Conservation (phyloP, 768 basidiomycete genomes). For the Pleurotus giganteus region DNA sequence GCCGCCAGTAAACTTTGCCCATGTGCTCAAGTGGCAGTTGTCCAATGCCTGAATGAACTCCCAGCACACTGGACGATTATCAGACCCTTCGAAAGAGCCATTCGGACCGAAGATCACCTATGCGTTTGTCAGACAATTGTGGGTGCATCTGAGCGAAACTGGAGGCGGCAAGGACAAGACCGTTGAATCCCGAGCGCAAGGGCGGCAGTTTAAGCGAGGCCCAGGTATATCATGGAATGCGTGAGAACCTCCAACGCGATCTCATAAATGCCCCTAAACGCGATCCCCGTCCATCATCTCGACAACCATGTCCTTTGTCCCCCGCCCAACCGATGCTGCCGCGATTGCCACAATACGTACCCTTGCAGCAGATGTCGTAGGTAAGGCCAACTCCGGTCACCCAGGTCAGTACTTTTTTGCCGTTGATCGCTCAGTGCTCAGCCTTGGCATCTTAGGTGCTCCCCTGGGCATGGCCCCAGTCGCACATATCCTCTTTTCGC, state of each 20-base stretch:
- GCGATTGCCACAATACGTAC: constrained; percentile 74
- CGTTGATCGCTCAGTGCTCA: constrained; percentile 11
- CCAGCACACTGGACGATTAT: constrained; percentile 51
- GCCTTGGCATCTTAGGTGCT: constrained; percentile 55
- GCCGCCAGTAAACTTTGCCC: constrained; percentile 64
- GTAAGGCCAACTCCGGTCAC: constrained; percentile 91
- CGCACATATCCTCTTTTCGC: constrained; percentile 77
- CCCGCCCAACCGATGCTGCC: constrained; percentile 47
- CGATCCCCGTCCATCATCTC: constrained; percentile 18
- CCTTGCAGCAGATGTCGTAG: constrained; percentile 74
- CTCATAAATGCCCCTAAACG: constrained; percentile 12
- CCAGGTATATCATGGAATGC: constrained; percentile 2
- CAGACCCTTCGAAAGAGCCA: constrained; percentile 5
- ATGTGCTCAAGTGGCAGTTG: constrained; percentile 60
- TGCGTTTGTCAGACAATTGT: constrained; percentile 60
- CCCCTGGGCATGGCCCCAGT: constrained; percentile 93
- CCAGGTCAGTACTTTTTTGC: constrained; percentile 52
- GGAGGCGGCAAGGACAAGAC: constrained; percentile 1
- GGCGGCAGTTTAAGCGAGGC: not conserved
- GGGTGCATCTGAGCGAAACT: constrained; percentile 52
- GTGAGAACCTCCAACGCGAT: constrained; percentile 11
- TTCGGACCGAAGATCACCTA: constrained; percentile 41
- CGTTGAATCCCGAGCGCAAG: constrained; percentile 5
- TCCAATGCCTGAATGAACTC: constrained; percentile 79
- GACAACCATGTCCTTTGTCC: constrained; percentile 41